Conservation (phyloP, 2,329 filamentous ascomycete species). For the Fusarium newnesense region DNA sequence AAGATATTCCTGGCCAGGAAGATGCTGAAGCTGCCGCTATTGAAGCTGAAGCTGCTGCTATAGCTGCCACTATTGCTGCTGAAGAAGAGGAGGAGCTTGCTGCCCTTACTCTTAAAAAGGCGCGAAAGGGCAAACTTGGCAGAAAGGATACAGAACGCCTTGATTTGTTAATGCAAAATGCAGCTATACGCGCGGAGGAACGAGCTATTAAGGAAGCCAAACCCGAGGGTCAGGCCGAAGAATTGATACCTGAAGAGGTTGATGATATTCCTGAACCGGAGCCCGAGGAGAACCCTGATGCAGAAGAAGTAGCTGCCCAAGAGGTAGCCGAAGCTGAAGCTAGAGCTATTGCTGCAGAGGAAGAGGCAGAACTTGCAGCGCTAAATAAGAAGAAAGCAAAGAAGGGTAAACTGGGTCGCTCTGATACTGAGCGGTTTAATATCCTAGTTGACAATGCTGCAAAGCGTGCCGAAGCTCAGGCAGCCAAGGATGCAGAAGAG, state of each 20-base stretch:
- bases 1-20: constrained; percentile 27
- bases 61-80: constrained; percentile 17
- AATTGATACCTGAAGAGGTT: constrained; percentile 32
- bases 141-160: constrained; percentile 41
- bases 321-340: constrained; percentile 45
- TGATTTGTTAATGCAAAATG: constrained; percentile 28
- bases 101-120: constrained; percentile 26
- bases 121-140: constrained; percentile 38
- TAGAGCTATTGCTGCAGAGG: constrained; percentile 37
- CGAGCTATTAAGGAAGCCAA: constrained; percentile 24
- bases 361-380: constrained; percentile 48
- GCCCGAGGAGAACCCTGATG: constrained; percentile 27
- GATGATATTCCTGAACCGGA: constrained; percentile 33
- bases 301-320: constrained; percentile 33
- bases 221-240: constrained; percentile 12
- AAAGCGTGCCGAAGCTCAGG: constrained; percentile 42
- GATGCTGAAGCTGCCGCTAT: constrained; percentile 32
- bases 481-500: constrained; percentile 37
- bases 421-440: constrained; percentile 39
- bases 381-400: constrained; percentile 54
- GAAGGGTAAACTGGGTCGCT: constrained; percentile 39
- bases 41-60: constrained; percentile 2
- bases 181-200: constrained; percentile 26
- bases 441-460: constrained; percentile 39
- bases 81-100: constrained; percentile 36